Evolutionary conservation across 2,329 filamentous ascomycete genomes (phyloP).

Genomic region (Seiridium cupressi): DNA sequence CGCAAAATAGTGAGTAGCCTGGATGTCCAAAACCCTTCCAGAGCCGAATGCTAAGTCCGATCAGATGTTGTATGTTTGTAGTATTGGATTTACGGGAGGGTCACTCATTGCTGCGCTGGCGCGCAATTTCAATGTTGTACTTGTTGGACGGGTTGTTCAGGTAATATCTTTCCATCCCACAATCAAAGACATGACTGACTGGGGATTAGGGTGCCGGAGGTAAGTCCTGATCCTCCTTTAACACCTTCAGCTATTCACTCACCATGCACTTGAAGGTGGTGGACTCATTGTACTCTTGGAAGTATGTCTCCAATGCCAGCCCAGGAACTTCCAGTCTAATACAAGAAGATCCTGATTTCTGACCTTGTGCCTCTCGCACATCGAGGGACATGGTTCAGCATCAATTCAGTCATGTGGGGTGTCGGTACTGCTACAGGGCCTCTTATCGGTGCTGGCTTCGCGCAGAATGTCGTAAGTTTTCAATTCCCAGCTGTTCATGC

Average conservation of each 20-base stretch:
- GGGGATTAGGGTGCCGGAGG: constrained; percentile 8
- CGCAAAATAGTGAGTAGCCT: constrained; percentile 8
- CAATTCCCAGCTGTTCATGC: not conserved
- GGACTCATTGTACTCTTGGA: constrained; percentile 39
- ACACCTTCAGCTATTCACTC: not conserved
- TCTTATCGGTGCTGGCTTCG: constrained; percentile 51
- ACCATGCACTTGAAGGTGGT: constrained; percentile 26
- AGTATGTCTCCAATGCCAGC: constrained; percentile 9
- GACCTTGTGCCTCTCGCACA: constrained; percentile 35
- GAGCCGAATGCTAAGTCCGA: not conserved
- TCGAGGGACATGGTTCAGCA: constrained; percentile 30
- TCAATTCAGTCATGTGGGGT: constrained; percentile 32
- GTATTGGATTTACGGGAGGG: constrained; percentile 12
- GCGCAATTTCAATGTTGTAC: constrained; percentile 38
- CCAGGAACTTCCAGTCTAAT: not conserved
- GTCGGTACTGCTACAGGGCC: constrained; percentile 54
- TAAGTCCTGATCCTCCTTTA: not conserved
- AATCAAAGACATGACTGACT: not conserved
- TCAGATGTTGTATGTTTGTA: constrained; percentile 14
- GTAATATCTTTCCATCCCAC: constrained; percentile 12
- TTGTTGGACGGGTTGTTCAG: constrained; percentile 42
- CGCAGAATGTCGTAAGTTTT: constrained; percentile 36
- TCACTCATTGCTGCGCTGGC: constrained; percentile 26
- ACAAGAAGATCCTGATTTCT: constrained; percentile 26
- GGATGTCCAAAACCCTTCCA: not conserved